Percentiles rank a stretch among this genome's conserved stretches.
Conservation (phyloP, 768 basidiomycete genomes). For the Mycena indigotica region DNA sequence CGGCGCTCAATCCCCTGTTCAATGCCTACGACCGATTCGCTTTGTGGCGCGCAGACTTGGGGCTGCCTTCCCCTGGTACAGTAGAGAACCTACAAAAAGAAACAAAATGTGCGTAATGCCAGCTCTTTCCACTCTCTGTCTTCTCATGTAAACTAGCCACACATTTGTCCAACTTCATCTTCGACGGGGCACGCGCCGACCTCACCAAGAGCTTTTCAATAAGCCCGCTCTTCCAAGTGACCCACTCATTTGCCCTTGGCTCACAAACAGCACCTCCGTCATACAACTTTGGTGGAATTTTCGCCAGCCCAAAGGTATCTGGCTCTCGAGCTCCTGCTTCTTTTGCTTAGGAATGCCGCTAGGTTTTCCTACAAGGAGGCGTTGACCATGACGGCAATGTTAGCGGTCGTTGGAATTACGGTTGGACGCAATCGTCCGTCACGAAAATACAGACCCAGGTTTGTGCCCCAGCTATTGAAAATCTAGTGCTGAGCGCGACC, state of each 20-base stretch:
- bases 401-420: slow-evolving; percentile 85
- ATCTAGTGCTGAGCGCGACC: slow-evolving; percentile 21
- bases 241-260: slow-evolving; percentile 92
- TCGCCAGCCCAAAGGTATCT: slow-evolving; percentile 77
- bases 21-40: slow-evolving; percentile 73
- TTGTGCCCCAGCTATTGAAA: slow-evolving; percentile 23
- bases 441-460: slow-evolving; percentile 92
- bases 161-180: slow-evolving; percentile 90
- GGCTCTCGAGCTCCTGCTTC: background rate
- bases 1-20: slow-evolving; percentile 60
- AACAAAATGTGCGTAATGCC: slow-evolving; percentile 69
- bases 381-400: slow-evolving; percentile 94
- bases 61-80: slow-evolving; percentile 88
- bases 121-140: background rate
- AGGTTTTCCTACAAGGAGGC: slow-evolving; percentile 92
- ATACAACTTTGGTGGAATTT: slow-evolving; percentile 95
- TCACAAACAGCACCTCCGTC: slow-evolving; percentile 81
- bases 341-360: slow-evolving; percentile 15
- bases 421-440: slow-evolving; percentile 75
- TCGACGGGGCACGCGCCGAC: slow-evolving; percentile 97
- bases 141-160: slow-evolving; percentile 57
- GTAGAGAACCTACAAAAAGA: slow-evolving; percentile 93
- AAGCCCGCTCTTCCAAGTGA: slow-evolving; percentile 97
- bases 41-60: slow-evolving; percentile 79
- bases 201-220: slow-evolving; percentile 90